Percentiles rank a stretch among this genome's conserved stretches.
phyloP scores from a whole-genome alignment of 2,329 filamentous ascomycete species.

The Camillea tinctor region DNA sequence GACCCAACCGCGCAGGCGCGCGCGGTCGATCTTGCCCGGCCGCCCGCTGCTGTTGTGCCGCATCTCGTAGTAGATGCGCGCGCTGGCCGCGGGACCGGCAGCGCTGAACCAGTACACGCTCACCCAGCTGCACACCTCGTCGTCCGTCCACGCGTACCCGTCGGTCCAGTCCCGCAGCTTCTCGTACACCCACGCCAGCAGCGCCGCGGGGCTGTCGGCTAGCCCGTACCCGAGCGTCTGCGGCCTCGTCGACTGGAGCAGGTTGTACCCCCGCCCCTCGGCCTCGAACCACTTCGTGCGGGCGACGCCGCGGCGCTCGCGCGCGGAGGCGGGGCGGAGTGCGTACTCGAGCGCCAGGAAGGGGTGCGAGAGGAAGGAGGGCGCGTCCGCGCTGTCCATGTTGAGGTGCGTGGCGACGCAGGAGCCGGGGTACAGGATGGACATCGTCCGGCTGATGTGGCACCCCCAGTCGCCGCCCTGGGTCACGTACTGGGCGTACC shows the following conservation, averaged over 20 bases:
- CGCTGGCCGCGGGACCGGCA: constrained; percentile 64
- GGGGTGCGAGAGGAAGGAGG: constrained; percentile 51
- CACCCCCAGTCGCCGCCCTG: constrained; percentile 62
- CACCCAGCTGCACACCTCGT: constrained; percentile 75
- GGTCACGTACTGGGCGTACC: constrained; percentile 57
- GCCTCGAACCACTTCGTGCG: constrained; percentile 56
- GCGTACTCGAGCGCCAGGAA: constrained; percentile 56
- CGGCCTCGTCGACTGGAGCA: constrained; percentile 65
- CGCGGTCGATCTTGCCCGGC: constrained; percentile 18
- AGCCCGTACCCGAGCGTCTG: constrained; percentile 71
- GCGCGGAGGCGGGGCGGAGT: constrained; percentile 50
- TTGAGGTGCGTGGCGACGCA: constrained; percentile 64
- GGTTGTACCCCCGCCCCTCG: constrained; percentile 59
- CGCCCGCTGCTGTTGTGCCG: constrained; percentile 38
- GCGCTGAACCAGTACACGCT: constrained; percentile 70
- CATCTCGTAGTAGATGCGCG: constrained; percentile 72
- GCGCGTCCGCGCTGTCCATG: constrained; percentile 45
- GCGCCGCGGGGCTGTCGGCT: constrained; percentile 65
- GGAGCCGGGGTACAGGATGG: constrained; percentile 54
- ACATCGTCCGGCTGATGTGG: constrained; percentile 62
- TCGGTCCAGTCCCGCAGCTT: constrained; percentile 79
- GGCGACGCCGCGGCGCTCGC: constrained; percentile 51
- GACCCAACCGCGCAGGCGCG: constrained; percentile 26
- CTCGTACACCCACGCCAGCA: constrained; percentile 79
- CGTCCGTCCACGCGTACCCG: constrained; percentile 68